These are phyloP conservation scores for Mycena galericulata DNA, from an alignment of 768 basidiomycete species.

Conservation along the genomic window DNA sequence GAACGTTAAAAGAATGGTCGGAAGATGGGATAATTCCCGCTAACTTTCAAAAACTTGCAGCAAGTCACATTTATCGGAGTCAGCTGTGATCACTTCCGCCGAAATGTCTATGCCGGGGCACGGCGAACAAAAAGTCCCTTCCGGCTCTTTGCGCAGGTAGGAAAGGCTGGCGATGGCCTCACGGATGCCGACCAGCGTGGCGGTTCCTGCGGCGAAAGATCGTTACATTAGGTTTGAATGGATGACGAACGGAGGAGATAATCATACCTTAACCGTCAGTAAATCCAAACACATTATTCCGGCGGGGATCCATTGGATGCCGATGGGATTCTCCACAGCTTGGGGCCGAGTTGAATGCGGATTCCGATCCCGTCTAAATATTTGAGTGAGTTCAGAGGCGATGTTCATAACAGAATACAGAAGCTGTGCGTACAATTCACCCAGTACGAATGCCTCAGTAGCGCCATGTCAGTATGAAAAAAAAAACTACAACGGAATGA, in stretches of 20 bases:
- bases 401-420: not conserved
- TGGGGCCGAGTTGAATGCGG: constrained; percentile 60
- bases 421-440: constrained; percentile 72
- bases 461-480: not conserved
- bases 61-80: too few relatives aligned
- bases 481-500: not conserved
- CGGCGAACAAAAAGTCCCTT: too few relatives aligned
- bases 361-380: constrained; percentile 67
- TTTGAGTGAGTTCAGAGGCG: not conserved
- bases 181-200: constrained; percentile 82
- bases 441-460: constrained; percentile 60
- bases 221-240: constrained; percentile 18
- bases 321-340: constrained; percentile 80
- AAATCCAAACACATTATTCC: constrained; percentile 78
- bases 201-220: constrained; percentile 63
- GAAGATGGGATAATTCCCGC: too few relatives aligned
- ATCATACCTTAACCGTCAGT: constrained; percentile 68
- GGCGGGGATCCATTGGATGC: constrained; percentile 81
- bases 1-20: too few relatives aligned
- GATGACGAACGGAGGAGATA: not conserved
- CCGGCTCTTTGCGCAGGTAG: constrained; percentile 64
- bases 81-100: too few relatives aligned
- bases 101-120: too few relatives aligned
- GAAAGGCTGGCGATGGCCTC: constrained; percentile 71
- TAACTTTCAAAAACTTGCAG: too few relatives aligned